These are phyloP conservation scores for Talaromyces sp. DNA, from an alignment of 2,329 filamentous ascomycete species.

Conservation along the genomic window DNA sequence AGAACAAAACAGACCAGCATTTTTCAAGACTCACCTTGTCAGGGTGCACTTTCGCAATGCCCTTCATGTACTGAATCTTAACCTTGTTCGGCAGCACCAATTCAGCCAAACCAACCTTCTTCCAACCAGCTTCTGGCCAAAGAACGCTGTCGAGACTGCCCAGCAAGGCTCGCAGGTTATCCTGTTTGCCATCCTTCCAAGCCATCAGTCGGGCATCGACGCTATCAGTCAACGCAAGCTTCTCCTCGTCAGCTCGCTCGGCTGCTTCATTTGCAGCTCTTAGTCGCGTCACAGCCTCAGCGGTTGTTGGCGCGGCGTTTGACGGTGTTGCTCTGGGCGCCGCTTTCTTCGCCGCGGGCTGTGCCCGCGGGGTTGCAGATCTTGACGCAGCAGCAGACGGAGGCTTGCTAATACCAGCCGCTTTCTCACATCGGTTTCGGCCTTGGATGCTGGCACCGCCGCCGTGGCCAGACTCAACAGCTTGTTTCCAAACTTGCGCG, in stretches of 20 bases:
- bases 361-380: slow-evolving; percentile 34
- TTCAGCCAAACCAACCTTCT: slow-evolving; percentile 92
- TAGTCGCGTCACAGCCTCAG: slow-evolving; percentile 74
- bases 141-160: slow-evolving; percentile 82
- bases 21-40: slow-evolving; percentile 66
- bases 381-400: slow-evolving; percentile 44
- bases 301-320: slow-evolving; percentile 44
- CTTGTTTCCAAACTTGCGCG: slow-evolving; percentile 69
- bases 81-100: slow-evolving; percentile 89
- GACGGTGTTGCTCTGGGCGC: slow-evolving; percentile 21
- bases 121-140: slow-evolving; percentile 92
- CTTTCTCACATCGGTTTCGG: slow-evolving; percentile 82
- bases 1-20: not conserved
- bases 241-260: slow-evolving; percentile 84
- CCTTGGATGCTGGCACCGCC: slow-evolving; percentile 78
- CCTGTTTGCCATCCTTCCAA: slow-evolving; percentile 88
- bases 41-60: slow-evolving; percentile 95
- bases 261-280: slow-evolving; percentile 80
- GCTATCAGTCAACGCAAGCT: slow-evolving; percentile 77
- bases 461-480: slow-evolving; percentile 80
- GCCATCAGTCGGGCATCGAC: slow-evolving; percentile 72
- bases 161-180: slow-evolving; percentile 83
- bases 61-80: slow-evolving; percentile 98
- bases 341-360: slow-evolving; percentile 29
- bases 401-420: slow-evolving; percentile 60